phyloP scores from a whole-genome alignment of 2,329 filamentous ascomycete species.

The Eutypella sp. region DNA sequence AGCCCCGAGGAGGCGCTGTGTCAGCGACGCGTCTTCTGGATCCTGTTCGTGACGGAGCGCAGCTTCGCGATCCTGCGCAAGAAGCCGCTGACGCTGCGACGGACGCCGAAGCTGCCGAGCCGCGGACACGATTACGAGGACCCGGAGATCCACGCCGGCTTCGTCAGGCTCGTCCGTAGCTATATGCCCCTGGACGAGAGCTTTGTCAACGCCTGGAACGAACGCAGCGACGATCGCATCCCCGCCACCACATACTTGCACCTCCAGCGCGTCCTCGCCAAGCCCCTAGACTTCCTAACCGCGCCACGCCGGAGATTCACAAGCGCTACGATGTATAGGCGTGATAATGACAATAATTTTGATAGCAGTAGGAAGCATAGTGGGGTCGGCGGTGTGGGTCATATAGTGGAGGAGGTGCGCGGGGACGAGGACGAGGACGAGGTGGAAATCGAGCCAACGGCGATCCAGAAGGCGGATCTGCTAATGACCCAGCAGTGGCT shows the following conservation, averaged over 20 bases:
- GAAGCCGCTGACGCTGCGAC: conserved; percentile 56
- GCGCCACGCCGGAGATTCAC: conserved; percentile 10
- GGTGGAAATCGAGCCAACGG: conserved; percentile 47
- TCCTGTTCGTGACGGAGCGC: conserved; percentile 56
- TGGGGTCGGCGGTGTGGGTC: no score
- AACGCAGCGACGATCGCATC: conserved; percentile 38
- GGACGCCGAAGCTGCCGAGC: conserved; percentile 51
- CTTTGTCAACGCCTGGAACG: conserved; percentile 62
- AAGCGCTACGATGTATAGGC: no score
- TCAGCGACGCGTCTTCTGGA: conserved; percentile 55
- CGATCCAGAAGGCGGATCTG: conserved; percentile 65
- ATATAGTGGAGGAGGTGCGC: no score
- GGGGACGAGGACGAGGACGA: conserved; percentile 19
- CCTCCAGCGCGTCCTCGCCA: conserved; percentile 29
- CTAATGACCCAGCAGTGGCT: conserved; percentile 68
- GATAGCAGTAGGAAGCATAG: no score
- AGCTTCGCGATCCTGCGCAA: conserved; percentile 62
- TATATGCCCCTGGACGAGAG: conserved; percentile 60
- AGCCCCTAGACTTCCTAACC: conserved; percentile 27
- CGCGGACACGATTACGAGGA: conserved; percentile 49
- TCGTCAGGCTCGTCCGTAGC: conserved; percentile 55
- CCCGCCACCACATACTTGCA: conserved; percentile 29
- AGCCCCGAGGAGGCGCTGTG: conserved; percentile 48
- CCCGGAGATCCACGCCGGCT: conserved; percentile 47
- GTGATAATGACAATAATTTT: no score